Evolutionary conservation across 2,329 filamentous ascomycete species (phyloP).

Genomic region (Talaromyces sp.): DNA sequence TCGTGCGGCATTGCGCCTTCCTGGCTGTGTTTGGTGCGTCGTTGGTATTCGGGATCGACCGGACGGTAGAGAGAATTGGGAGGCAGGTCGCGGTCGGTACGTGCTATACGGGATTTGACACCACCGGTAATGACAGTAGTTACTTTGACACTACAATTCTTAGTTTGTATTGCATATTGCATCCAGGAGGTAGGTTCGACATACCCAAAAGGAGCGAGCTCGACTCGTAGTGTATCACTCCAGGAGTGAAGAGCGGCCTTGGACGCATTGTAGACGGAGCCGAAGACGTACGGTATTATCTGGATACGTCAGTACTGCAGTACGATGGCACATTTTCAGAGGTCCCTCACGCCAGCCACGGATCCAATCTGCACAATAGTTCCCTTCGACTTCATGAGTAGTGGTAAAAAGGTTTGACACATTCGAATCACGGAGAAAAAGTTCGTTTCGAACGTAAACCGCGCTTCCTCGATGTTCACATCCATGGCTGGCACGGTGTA

Average conservation of each 20-base stretch:
- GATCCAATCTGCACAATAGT: slow-evolving; percentile 47
- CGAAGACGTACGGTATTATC: slow-evolving; percentile 43
- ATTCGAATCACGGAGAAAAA: slow-evolving; percentile 58
- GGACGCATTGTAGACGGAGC: slow-evolving; percentile 55
- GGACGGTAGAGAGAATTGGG: slow-evolving; percentile 52
- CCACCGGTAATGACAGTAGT: slow-evolving; percentile 59
- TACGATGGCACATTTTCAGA: neutral
- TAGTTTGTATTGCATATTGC: neutral
- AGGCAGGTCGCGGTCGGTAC: slow-evolving; percentile 48
- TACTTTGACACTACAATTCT: slow-evolving; percentile 45
- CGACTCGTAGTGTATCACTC: slow-evolving; percentile 57
- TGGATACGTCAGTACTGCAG: neutral
- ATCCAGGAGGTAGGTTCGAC: slow-evolving; percentile 14
- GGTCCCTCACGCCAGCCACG: slow-evolving; percentile 34
- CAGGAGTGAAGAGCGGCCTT: slow-evolving; percentile 60
- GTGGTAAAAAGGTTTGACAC: slow-evolving; percentile 55
- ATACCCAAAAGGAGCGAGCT: slow-evolving; percentile 51
- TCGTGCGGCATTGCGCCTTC: slow-evolving; percentile 51
- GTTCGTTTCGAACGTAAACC: slow-evolving; percentile 52
- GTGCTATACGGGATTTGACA: slow-evolving; percentile 57
- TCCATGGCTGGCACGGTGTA: slow-evolving; percentile 59
- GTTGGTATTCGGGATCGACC: slow-evolving; percentile 51
- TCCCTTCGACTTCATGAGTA: slow-evolving; percentile 48
- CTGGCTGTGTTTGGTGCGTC: slow-evolving; percentile 54
- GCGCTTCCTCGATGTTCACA: slow-evolving; percentile 49